A percentile compares a stretch with the other conserved stretches of the same genome.
Conservation (phyloP, 2,329 filamentous ascomycete genomes). For the Colletotrichum australisinense region DNA sequence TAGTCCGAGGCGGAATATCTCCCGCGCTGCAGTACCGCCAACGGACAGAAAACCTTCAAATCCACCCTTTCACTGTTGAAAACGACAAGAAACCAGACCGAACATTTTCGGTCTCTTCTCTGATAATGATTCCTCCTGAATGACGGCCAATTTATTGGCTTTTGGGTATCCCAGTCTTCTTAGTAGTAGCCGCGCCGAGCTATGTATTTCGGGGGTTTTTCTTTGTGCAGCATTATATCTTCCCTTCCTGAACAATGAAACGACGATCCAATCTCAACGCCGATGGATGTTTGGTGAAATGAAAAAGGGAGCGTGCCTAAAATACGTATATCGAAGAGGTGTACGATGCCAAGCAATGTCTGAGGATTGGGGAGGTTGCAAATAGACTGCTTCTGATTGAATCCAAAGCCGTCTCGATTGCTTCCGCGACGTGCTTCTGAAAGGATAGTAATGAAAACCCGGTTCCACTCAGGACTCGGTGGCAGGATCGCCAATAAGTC, state of each 20-base stretch:
- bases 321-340: conserved; percentile 28
- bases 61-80: not conserved
- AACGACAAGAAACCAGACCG: conserved; percentile 6
- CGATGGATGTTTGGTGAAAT: conserved; percentile 18
- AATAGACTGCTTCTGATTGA: not conserved
- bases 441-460: not conserved
- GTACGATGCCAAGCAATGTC: conserved; percentile 7
- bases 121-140: not conserved
- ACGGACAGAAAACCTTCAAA: not conserved
- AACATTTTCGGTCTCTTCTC: not conserved
- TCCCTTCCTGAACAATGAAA: conserved; percentile 20
- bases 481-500: not conserved
- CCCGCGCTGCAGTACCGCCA: not conserved
- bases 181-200: conserved; percentile 18
- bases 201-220: not conserved
- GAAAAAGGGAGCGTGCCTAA: not conserved
- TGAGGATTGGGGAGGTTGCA: not conserved
- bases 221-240: conserved; percentile 25
- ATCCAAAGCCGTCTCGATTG: not conserved
- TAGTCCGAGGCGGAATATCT: not conserved
- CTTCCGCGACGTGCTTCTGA: not conserved
- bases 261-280: conserved; percentile 32
- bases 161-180: conserved; percentile 34
- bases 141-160: conserved; percentile 26
- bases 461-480: not conserved